Base-by-base conservation (phyloP, 2,329 filamentous ascomycete species). In the Penicillium sp. region DNA sequence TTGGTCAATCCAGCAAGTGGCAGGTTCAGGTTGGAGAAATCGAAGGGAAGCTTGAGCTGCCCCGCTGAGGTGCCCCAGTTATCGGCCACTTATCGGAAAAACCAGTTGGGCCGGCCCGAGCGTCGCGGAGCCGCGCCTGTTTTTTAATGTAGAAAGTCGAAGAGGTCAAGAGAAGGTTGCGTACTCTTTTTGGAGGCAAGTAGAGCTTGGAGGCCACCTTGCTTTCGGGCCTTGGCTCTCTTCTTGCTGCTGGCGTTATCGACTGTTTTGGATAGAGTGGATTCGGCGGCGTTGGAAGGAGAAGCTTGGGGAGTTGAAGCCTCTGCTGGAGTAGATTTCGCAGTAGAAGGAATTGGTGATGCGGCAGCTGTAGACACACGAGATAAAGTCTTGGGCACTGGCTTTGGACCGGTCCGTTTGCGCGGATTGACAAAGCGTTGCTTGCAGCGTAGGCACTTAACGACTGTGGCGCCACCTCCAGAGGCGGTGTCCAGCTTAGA, bases 201-300 rank as follows among this genome's bases (percentile, higher is more conserved):
- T 58, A 84, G 74, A 38, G 83, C 82, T 65, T 84, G 81, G 11
- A 86, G 70, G 4, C 82, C 82, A 31, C 81, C 81, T 56, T 81
- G 77, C 63, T 84, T 86, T 28, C 84, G 75, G 57, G 81, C 75
- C 66, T 84, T 85, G 25, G 82, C 82, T 65, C 83, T 75, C 66
- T 84, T 83, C 71, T 84, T 85, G 74, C 82, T 85, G 72, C 69
- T 83, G 14, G 77, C 73, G 45, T 81, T 78, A 2, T 76, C 73
- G 6, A 64, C 67, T 17, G 66, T 59, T 54, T 75, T 75, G 57
- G 45, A 63, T 49, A 43, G 52, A 51, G 58, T 54, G 4, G 52
- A 37, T 14, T 52, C 17, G 35, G 68, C 57, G 22, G 52, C 37
- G 41, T 57, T 37, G 31, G 55, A 48, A 42, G 54, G 45, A 45